A percentile compares a stretch with the other conserved stretches of the same genome.
phyloP scores from a whole-genome alignment of 2,329 filamentous ascomycete genomes.

The Calonectria pseudoturangicola region DNA sequence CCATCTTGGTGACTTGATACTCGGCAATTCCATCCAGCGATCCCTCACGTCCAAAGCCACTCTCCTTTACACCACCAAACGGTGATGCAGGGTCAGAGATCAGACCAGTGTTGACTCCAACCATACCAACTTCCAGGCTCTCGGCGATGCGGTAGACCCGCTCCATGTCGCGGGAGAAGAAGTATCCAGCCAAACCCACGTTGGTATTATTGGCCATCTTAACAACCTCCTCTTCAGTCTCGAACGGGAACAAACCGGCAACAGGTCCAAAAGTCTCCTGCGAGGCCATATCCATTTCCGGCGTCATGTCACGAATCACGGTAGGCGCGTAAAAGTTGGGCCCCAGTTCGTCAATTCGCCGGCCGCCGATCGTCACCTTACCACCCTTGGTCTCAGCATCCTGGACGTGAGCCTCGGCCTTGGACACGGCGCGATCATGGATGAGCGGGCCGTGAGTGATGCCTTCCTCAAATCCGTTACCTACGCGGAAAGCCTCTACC shows the following conservation, averaged over 20 bases:
- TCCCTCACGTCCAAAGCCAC: conserved; percentile 87
- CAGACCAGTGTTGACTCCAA: conserved; percentile 87
- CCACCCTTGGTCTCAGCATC: conserved; percentile 88
- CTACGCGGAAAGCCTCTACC: conserved; percentile 84
- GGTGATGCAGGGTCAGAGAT: conserved; percentile 75
- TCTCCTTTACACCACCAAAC: conserved; percentile 89
- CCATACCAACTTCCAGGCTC: conserved; percentile 88
- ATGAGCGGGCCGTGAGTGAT: conserved; percentile 90
- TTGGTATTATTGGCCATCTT: conserved; percentile 86
- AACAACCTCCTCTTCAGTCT: conserved; percentile 92
- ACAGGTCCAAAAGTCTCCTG: conserved; percentile 99
- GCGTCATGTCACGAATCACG: conserved; percentile 89
- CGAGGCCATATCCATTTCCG: conserved; percentile 86
- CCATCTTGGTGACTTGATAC: conserved; percentile 83
- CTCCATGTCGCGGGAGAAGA: conserved; percentile 83
- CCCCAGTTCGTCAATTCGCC: conserved; percentile 83
- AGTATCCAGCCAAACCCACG: conserved; percentile 95
- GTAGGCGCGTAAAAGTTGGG: conserved; percentile 93
- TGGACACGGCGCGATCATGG: conserved; percentile 86
- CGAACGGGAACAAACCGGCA: conserved; percentile 91
- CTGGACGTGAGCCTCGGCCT: conserved; percentile 86
- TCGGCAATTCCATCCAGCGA: conserved; percentile 86
- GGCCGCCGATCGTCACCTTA: conserved; percentile 84
- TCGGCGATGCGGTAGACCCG: conserved; percentile 78
- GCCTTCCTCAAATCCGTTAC: conserved; percentile 81